Evolutionary conservation across 768 basidiomycete genomes (phyloP).

Genomic region (Scleroderma bovista): DNA sequence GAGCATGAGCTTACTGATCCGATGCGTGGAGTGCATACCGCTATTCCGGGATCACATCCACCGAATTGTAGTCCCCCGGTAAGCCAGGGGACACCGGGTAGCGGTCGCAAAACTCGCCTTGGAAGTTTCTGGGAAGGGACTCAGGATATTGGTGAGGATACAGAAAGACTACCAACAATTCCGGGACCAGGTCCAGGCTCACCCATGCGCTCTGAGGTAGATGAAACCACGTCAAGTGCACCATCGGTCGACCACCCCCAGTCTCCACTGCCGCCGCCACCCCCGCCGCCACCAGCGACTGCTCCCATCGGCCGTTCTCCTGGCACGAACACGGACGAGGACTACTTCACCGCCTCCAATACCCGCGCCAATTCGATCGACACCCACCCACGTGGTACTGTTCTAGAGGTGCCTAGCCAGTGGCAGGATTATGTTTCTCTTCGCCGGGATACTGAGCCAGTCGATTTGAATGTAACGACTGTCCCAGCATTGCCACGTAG

Average conservation of each 20-base stretch:
- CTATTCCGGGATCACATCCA: slow-evolving; percentile 58
- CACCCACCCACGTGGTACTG: slow-evolving; percentile 3
- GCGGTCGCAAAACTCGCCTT: slow-evolving; percentile 49
- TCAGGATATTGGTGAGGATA: slow-evolving; percentile 49
- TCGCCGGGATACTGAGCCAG: slow-evolving; percentile 22
- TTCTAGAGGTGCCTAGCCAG: slow-evolving; percentile 13
- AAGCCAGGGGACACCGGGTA: slow-evolving; percentile 41
- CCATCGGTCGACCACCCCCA: slow-evolving; percentile 6
- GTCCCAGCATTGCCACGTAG: slow-evolving; percentile 48
- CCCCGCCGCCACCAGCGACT: slow-evolving; percentile 5
- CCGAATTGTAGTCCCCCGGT: slow-evolving; percentile 29
- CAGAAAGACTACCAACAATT: slow-evolving; percentile 16
- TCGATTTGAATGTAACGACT: slow-evolving; percentile 29
- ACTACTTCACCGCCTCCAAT: slow-evolving; percentile 26
- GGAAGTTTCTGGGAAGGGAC: slow-evolving; percentile 78
- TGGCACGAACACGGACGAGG: slow-evolving; percentile 21
- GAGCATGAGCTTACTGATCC: slow-evolving; percentile 92
- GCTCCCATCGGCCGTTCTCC: slow-evolving; percentile 19
- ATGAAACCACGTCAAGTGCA: slow-evolving; percentile 1
- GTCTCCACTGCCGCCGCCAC: slow-evolving; percentile 2
- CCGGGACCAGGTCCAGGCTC: slow-evolving; percentile 21
- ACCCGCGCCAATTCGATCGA: slow-evolving; percentile 21
- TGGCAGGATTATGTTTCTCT: slow-evolving; percentile 24
- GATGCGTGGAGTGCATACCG: slow-evolving; percentile 67
- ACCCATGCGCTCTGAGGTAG: slow-evolving; percentile 10